Base-by-base conservation (phyloP, 345 rosid genomes). In the Microcos paniculata region DNA sequence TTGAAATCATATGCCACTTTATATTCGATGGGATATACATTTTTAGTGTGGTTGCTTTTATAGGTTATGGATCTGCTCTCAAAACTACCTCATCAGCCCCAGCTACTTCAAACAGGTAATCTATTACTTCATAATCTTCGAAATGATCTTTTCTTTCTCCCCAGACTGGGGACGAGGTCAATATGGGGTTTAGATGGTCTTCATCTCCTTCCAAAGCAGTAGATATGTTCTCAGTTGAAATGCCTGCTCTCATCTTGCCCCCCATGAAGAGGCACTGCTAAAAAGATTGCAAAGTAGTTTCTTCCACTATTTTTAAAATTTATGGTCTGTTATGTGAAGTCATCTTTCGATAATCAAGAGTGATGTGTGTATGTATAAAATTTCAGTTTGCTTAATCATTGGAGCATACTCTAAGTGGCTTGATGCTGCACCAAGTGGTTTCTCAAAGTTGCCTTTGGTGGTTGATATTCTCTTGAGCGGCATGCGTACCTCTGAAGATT, bases 401-500 rank as follows among this genome's bases (percentile, higher is more conserved):
- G 99, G 99, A 78, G 98, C 96, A 74, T 94, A 94, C 80, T 96
- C 99, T 76, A 96, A 89, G 80, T 96, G 99, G 99, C 93, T 96
- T 69, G 85, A 92, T 84, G 84, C 93, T 77, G 91, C 94, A 64
- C 85, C 94, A 74, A 87, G 84, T 83, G 92, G 90, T 74, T 82
- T 86, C 68, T 87, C 97, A 75, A 79, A 90, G 79, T 84, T 96
- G 83, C 88, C 98, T 58, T 88, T 90, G 21, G 85, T 94, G 52
- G 88, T 92, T 76, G 84, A 79, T 67, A 83, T 92, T 78, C 97
- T 94, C 67, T 83, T 90, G 87, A 89, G 82, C 24, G 97, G 96
- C 88, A 92, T 96, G 99, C 90, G 93, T 74, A 88, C 86, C 72
- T 93, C 96, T 42, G 97, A 96, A 87, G 98, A 96, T 82, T 92